Evolutionary conservation across 2,329 filamentous ascomycete species (phyloP).

Genomic region (Diaporthe humulicola): DNA sequence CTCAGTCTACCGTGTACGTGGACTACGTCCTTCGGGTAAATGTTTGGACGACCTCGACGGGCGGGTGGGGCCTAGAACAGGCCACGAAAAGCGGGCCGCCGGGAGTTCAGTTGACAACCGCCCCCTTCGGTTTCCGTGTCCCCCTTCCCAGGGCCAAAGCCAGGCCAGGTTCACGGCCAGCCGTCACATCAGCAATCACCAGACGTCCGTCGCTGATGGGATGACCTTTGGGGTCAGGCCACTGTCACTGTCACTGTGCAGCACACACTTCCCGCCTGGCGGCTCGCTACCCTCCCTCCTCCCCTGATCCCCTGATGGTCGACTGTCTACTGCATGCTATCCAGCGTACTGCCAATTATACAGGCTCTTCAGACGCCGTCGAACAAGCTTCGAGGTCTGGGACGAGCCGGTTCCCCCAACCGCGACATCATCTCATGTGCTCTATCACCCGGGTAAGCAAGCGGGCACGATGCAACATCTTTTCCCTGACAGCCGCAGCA

Average conservation of each 20-base stretch:
- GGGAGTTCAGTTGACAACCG: conserved; percentile 29
- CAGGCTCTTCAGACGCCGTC: neutral
- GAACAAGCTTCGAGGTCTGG: neutral
- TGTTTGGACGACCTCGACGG: conserved; percentile 14
- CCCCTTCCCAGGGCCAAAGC: neutral
- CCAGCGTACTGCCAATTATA: neutral
- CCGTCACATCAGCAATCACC: conserved; percentile 15
- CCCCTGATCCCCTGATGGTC: neutral
- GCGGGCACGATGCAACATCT: conserved; percentile 22
- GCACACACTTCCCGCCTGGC: neutral
- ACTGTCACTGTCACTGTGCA: neutral
- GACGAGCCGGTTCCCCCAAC: conserved; percentile 1
- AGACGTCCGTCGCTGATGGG: neutral
- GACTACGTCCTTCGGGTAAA: neutral
- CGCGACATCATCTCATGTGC: conserved; percentile 25
- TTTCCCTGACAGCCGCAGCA: conserved; percentile 19
- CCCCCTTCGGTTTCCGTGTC: neutral
- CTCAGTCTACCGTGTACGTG: neutral
- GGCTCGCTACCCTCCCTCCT: neutral
- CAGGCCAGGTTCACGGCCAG: neutral
- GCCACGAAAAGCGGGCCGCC: conserved; percentile 27
- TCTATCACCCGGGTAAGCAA: neutral
- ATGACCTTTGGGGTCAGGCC: conserved; percentile 22
- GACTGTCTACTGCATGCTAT: neutral
- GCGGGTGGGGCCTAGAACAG: conserved; percentile 26